Conservation (phyloP, 352 stramenopile species). For the Phytopythium oedochilum region DNA sequence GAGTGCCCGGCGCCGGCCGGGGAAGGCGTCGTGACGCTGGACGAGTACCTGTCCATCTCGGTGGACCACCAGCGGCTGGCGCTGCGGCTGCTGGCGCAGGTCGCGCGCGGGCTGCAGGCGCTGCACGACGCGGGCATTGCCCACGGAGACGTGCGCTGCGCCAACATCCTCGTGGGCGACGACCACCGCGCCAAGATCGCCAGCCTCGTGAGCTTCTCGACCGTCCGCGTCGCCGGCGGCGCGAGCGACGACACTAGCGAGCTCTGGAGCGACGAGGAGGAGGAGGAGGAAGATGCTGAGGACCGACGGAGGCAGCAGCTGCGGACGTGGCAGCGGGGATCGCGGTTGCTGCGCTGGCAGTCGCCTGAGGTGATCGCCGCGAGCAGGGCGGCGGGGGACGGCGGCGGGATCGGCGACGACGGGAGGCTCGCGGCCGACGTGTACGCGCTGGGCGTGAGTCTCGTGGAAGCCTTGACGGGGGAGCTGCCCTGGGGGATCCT, state of each 20-base stretch:
- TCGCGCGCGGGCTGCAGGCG: constrained; percentile 42
- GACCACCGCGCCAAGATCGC: constrained; percentile 54
- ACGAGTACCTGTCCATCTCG: constrained; percentile 43
- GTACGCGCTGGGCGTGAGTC: constrained; percentile 63
- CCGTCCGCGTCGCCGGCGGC: background rate
- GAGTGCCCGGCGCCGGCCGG: constrained; percentile 21
- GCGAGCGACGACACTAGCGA: background rate
- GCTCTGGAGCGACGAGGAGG: background rate
- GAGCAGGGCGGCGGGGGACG: background rate
- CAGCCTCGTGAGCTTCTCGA: constrained; percentile 39
- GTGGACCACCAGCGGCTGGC: constrained; percentile 32
- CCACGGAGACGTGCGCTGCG: constrained; percentile 48
- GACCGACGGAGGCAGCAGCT: background rate
- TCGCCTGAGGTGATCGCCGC: constrained; percentile 36
- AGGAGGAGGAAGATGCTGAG: background rate
- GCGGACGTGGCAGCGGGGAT: background rate
- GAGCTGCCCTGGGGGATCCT: constrained; percentile 62
- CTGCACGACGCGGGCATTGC: constrained; percentile 41
- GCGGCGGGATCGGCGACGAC: constrained; percentile 2
- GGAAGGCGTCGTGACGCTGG: constrained; percentile 33
- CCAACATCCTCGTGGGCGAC: constrained; percentile 52
- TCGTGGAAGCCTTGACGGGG: constrained; percentile 50
- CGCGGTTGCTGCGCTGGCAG: constrained; percentile 38
- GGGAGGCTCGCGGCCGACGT: constrained; percentile 38
- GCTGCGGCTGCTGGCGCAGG: constrained; percentile 42